Conservation (phyloP, 768 basidiomycete species). For the Trametes cingulata region DNA sequence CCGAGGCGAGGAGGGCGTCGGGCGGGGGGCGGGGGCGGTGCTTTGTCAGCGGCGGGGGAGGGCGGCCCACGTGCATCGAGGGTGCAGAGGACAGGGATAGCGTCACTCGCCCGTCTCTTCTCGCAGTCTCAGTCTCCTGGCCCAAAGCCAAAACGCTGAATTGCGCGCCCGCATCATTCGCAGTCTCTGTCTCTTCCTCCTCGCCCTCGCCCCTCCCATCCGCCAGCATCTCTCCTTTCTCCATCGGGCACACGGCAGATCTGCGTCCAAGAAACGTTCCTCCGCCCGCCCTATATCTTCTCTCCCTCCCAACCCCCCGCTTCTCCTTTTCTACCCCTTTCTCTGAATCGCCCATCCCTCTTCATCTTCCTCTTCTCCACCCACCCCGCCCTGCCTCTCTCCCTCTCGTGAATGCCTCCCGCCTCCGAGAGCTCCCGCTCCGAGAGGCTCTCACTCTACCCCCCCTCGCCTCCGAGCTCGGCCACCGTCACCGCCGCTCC, state of each 20-base stretch:
- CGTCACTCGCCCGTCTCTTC: slow-evolving; percentile 13
- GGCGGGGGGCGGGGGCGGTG: slow-evolving; percentile 6
- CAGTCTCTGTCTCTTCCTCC: background rate
- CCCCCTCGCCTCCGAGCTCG: slow-evolving; percentile 50
- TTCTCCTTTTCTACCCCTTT: slow-evolving; percentile 16
- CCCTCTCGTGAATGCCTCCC: slow-evolving; percentile 25
- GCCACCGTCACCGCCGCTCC: slow-evolving; percentile 41
- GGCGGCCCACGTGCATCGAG: slow-evolving; percentile 35
- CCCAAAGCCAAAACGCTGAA: slow-evolving; percentile 13
- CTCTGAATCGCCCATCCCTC: slow-evolving; percentile 5
- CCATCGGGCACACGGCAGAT: slow-evolving; percentile 1
- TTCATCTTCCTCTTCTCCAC: background rate
- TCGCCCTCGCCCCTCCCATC: background rate
- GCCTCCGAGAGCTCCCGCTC: slow-evolving; percentile 26
- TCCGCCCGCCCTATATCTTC: slow-evolving; percentile 12
- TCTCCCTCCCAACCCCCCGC: slow-evolving; percentile 2
- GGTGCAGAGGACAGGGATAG: slow-evolving; percentile 15
- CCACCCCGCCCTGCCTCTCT: background rate
- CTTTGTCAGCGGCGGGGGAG: slow-evolving; percentile 26
- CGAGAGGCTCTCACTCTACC: slow-evolving; percentile 35
- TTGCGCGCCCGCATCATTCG: background rate
- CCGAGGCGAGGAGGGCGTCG: background rate
- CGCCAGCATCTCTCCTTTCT: background rate
- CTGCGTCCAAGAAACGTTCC: slow-evolving; percentile 21
- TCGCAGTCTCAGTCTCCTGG: background rate